Base-by-base conservation (phyloP, 352 stramenopile genomes). In the Phytophthora hibernalis region DNA sequence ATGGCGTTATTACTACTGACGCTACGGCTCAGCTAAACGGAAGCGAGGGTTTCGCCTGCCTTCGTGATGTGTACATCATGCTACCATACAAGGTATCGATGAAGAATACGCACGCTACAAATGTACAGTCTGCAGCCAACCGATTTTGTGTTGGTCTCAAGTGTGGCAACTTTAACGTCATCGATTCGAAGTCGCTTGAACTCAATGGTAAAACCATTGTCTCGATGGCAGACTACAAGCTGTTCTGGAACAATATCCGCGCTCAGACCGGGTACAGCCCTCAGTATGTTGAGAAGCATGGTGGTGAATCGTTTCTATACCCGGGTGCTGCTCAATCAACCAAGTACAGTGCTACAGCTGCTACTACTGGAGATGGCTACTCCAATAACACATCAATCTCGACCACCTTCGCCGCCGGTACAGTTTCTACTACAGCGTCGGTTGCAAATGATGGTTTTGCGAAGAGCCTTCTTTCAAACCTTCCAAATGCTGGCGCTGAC, bases 241-340 rank as follows among this genome's bases (percentile, higher is more conserved):
- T n/a, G n/a, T n/a, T n/a, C n/a, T n/a, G n/a, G n/a, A n/a, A n/a
- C n/a, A n/a, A n/a, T n/a, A n/a, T n/a, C n/a, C n/a, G 57, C 28
- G 54, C 54, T 54, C 54, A 62, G 58, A 49, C 42, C 0, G n/a
- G 47, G 5, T 56, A 45, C 6, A 60, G 49, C 24, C 21, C 48
- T 48, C 35, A 48, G 18, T 66, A 66, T 6, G 49, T 66, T 20
- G 28, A 66, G 1, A 66, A 66, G 40, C 58, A 66, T 43, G 58
- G 49, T 6, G 28, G 49, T 2, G 48, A 59, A 16, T 50, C 38
- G 0, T 66, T 60, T 28, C 49, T 66, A 1, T 66, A 15, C 30
- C 58, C 38, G n/a, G n/a, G n/a, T n/a, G n/a, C n/a, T n/a, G n/a
- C n/a, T n/a, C n/a, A n/a, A n/a, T n/a, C n/a, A n/a, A n/a, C n/a